Base-by-base conservation (phyloP, 129 eudicot species). In the Silybum marianum region DNA sequence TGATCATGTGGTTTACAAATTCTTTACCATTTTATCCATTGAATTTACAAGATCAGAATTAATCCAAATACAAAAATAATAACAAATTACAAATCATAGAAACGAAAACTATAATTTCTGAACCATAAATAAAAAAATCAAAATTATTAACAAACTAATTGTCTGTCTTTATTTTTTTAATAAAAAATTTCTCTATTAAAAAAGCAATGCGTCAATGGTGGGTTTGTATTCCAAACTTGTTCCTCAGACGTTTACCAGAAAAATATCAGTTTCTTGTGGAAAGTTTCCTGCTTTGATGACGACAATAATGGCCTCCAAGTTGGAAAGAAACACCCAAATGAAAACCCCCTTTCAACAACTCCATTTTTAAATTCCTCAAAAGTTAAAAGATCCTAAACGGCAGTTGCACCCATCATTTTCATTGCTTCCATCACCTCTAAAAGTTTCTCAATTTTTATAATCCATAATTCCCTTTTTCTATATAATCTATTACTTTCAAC, bases 331-430 rank as follows among this genome's bases (percentile, higher is more conserved):
- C 60, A 30, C 36, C 36, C 36, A 32, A 36, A 78, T 84, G 87
- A 84, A 79, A 79, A 66, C 54, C 58, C 14, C 81, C 42, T 80
- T 67, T 73, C 54, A 84, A 80, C 87, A 70, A 80, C 87, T 83
- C 80, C 89, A 44, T 70, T 82, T 83, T 74, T 26, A 60, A 82
- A 69, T 60, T 38, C 70, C 54, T 42, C 22, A 60, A 69, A 76
- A 48, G 46, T 81, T 69, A 48, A 67, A 44, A 32, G 40, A 65
- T 28, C 81, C 51, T 25, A 75, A 74, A 69, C 80, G 87, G 85
- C 81, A 83, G 71, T 76, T 77, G 82, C 63, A 38, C 82, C 72
- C 73, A 38, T 77, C 86, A 2, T 62, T 83, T 77, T 83, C 86
- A 62, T 38, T 71, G 39, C 86, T 60, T 83, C 9, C 86, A 70